Conservation (phyloP, 129 eudicot genomes). For the Tanacetum coccineum region DNA sequence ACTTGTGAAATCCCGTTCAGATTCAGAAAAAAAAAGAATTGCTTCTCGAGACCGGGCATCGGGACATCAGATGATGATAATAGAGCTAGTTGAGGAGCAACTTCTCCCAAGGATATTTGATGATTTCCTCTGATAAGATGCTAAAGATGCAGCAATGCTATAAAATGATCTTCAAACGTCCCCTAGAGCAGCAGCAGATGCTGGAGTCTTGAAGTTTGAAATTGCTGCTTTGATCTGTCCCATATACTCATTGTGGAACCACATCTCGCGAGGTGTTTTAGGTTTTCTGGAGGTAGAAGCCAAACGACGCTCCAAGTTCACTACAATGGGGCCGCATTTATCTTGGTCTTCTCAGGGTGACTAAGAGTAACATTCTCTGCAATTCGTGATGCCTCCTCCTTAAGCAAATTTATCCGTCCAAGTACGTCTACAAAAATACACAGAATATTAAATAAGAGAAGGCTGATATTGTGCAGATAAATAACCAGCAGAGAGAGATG, state of each 20-base stretch:
- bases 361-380: slow-evolving; percentile 78
- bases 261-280: slow-evolving; percentile 84
- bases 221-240: slow-evolving; percentile 75
- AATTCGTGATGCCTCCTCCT: slow-evolving; percentile 92
- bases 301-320: slow-evolving; percentile 95
- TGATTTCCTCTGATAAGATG: slow-evolving; percentile 91
- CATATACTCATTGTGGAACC: slow-evolving; percentile 88
- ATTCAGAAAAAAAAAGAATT: slow-evolving; percentile 46
- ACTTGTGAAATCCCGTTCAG: slow-evolving; percentile 42
- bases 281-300: slow-evolving; percentile 81
- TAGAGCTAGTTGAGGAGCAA: slow-evolving; percentile 80
- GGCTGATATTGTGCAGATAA: slow-evolving; percentile 9
- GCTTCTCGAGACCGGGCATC: slow-evolving; percentile 98
- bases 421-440: slow-evolving; percentile 57
- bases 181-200: slow-evolving; percentile 64
- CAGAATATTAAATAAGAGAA: slow-evolving; percentile 1
- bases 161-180: slow-evolving; percentile 94
- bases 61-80: slow-evolving; percentile 89
- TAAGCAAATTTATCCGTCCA: slow-evolving; percentile 84
- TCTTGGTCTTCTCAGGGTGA: slow-evolving; percentile 80
- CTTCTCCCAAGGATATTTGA: slow-evolving; percentile 77
- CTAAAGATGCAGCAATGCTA: slow-evolving; percentile 70
- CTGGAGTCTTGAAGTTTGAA: slow-evolving; percentile 66
- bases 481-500: slow-evolving; percentile 5
- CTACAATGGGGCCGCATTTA: slow-evolving; percentile 87